These are phyloP conservation scores for Amyloporia xantha DNA, from an alignment of 768 basidiomycete species.

Conservation along the genomic window DNA sequence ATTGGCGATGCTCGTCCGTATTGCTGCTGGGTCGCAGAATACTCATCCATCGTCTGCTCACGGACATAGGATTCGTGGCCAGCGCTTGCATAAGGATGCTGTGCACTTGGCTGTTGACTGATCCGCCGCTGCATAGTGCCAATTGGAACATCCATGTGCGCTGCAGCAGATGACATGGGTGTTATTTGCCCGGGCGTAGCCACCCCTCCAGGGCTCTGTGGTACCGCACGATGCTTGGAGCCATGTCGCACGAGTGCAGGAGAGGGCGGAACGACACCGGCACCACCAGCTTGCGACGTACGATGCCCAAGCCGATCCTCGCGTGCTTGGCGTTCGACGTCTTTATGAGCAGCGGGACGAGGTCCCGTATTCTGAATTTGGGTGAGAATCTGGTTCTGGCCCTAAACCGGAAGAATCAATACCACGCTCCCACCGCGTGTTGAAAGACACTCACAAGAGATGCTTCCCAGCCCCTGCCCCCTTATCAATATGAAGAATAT, in stretches of 20 bases:
- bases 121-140: constrained; percentile 42
- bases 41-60: constrained; percentile 42
- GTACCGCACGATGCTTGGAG: constrained; percentile 59
- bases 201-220: constrained; percentile 45
- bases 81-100: constrained; percentile 70
- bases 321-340: constrained; percentile 44
- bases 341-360: constrained; percentile 42
- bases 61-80: constrained; percentile 50
- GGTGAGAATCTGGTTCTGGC: constrained; percentile 57
- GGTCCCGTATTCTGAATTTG: constrained; percentile 52
- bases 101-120: constrained; percentile 35
- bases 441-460: constrained; percentile 48
- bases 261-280: constrained; percentile 59
- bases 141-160: constrained; percentile 68
- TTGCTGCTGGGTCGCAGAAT: constrained; percentile 42
- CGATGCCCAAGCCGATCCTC: constrained; percentile 73
- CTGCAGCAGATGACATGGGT: constrained; percentile 61
- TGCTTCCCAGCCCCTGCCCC: constrained; percentile 92
- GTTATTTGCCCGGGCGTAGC: constrained; percentile 50
- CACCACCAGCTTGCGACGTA: constrained; percentile 47
- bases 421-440: not conserved
- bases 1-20: constrained; percentile 83
- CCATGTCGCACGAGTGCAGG: constrained; percentile 74
- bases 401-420: constrained; percentile 27
- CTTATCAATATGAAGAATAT: constrained; percentile 28